These are phyloP conservation scores for Pseudogymnoascus sp. DNA, from an alignment of 2,329 filamentous ascomycete species.

Conservation along the genomic window DNA sequence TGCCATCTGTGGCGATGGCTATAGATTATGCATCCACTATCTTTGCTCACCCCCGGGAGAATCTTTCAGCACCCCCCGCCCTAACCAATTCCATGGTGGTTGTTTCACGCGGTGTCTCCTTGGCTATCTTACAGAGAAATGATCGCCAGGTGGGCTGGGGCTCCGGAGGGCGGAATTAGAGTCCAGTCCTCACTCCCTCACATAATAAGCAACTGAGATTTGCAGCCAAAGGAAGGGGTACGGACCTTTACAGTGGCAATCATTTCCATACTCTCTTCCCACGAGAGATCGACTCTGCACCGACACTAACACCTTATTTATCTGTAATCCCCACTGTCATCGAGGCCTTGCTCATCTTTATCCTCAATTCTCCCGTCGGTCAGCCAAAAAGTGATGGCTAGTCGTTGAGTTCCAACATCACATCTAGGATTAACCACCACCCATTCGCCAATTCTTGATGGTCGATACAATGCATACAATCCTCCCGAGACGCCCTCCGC, in stretches of 20 bases:
- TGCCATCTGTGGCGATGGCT: not conserved
- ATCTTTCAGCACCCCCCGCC: not conserved
- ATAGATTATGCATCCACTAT: not conserved
- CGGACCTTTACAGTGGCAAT: not conserved
- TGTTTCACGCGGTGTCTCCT: not conserved
- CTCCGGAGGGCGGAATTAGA: not conserved
- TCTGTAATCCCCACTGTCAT: not conserved
- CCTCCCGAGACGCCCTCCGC: not conserved
- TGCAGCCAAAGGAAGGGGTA: not conserved
- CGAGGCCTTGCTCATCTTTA: not conserved
- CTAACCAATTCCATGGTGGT: not conserved
- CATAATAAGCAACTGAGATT: slow-evolving; percentile 1
- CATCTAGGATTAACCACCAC: not conserved
- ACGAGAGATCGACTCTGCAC: not conserved
- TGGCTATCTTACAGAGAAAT: not conserved
- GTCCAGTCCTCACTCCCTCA: not conserved
- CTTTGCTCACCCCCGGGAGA: not conserved
- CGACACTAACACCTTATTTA: slow-evolving; percentile 4
- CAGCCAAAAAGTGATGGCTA: not conserved
- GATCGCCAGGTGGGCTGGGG: not conserved
- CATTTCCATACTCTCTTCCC: not conserved
- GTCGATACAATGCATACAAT: slow-evolving; percentile 1
- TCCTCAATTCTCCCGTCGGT: not conserved
- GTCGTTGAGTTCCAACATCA: not conserved
- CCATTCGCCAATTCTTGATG: not conserved